Conservation (phyloP, 345 rosid genomes). For the rapeseed (Brassica napus) region Da-Ae NC_063438.1:24368501-24369000, state of each 20-base stretch:
- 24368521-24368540: conserved; percentile 14
- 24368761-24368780: not conserved
- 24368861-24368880: not conserved
- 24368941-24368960: conserved; percentile 20
- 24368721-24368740: not conserved
- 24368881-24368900: not conserved
- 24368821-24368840: not conserved
- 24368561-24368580: not conserved
- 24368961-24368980: conserved; percentile 29
- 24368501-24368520: not conserved
- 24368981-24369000: conserved; percentile 28
- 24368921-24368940: conserved; percentile 24
- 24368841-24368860: conserved; percentile 1
- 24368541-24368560: conserved; percentile 13
- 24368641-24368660: conserved; percentile 13
- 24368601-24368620: conserved; percentile 26
- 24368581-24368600: not conserved
- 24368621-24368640: not conserved
- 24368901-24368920: conserved; percentile 15
- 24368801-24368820: not conserved
- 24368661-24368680: conserved; percentile 24
- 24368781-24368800: not conserved
- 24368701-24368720: conserved; percentile 10
- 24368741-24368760: not conserved
- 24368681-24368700: conserved; percentile 7